phyloP scores from a whole-genome alignment of 371 early-diverging fungal genomes.

The Choanephora cucurbitarum region DNA sequence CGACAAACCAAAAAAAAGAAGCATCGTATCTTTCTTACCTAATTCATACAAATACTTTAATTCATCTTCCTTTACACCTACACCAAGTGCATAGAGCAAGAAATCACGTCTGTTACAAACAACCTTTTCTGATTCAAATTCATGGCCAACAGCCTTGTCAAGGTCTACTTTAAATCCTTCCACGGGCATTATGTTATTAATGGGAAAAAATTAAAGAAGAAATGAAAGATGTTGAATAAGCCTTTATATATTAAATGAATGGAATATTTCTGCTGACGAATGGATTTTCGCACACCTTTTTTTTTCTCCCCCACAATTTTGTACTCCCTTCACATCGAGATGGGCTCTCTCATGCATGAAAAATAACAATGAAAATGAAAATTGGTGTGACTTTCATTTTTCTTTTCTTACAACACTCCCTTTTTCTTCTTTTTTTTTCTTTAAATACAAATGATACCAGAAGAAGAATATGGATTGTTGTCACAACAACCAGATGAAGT shows the following conservation, averaged over 20 bases:
- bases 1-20: background rate
- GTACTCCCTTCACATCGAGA: too few species aligned
- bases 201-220: background rate
- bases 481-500: slow-evolving; percentile 17
- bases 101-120: slow-evolving; percentile 69
- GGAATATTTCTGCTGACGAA: slow-evolving; percentile 21
- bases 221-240: slow-evolving; percentile 2
- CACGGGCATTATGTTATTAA: slow-evolving; percentile 28
- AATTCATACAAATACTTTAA: slow-evolving; percentile 70
- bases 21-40: too few species aligned
- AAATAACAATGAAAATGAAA: too few species aligned
- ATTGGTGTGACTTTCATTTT: too few species aligned
- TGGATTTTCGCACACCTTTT: slow-evolving; percentile 15
- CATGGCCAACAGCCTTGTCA: slow-evolving; percentile 31
- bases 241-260: background rate
- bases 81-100: slow-evolving; percentile 69
- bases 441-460: slow-evolving; percentile 20
- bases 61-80: slow-evolving; percentile 64
- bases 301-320: too few species aligned
- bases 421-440: too few species aligned
- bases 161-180: slow-evolving; percentile 36
- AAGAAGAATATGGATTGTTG: slow-evolving; percentile 28
- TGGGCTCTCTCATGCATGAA: too few species aligned
- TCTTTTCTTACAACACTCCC: too few species aligned
- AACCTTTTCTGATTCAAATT: slow-evolving; percentile 35